Base-by-base conservation (phyloP, 352 stramenopile species). In the Pythium biforme region DNA sequence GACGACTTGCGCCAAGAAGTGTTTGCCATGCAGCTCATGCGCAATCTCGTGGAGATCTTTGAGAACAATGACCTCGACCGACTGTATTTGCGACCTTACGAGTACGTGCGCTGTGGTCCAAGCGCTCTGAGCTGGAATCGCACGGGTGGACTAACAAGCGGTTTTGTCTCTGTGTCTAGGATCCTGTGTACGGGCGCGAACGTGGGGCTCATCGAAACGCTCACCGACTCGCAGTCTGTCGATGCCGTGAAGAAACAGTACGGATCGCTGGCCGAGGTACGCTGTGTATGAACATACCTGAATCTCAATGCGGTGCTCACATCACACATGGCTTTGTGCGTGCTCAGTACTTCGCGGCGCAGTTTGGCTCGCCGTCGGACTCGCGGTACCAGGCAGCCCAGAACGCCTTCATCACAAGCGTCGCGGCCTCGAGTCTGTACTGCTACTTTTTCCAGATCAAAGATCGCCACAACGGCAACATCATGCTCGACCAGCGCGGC, bases 401-500 rank as follows among this genome's bases (percentile, higher is more conserved):
- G 49, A 66, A 72, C 15, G 96, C 97, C 37, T 98, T 98, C 59
- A 82, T 95, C 58, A 69, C 76, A 25, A 97, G 81, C 62, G 75
- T 98, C 51, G 95, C 91, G 2, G 95, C 83, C 22, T 98, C 98
- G 70, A 96, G 85, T 17, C 72, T 99, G 12, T 90, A 98, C 33
- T 94, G 77, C 46, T 98, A 98, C 68, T 67, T 99, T 12, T 79
- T 98, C 37, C 88, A 94, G 55, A 76, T 98, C 59, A 98, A 98
- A 60, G 96, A 99, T 70, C 77, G 92, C 4, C 95, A 99, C 81
- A 99, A 99, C 69, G 95, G 94, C 10, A 98, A 98, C 72, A 97
- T 98, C 52, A 96, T 98, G 81, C 86, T 98, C 34, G 92, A 98
- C 65, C 88, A 73, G 22, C 58, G 78, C 34, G 94, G 95, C 9